These are phyloP conservation scores for Myochromella boudieri DNA, from an alignment of 768 basidiomycete genomes.

Conservation along the genomic window DNA sequence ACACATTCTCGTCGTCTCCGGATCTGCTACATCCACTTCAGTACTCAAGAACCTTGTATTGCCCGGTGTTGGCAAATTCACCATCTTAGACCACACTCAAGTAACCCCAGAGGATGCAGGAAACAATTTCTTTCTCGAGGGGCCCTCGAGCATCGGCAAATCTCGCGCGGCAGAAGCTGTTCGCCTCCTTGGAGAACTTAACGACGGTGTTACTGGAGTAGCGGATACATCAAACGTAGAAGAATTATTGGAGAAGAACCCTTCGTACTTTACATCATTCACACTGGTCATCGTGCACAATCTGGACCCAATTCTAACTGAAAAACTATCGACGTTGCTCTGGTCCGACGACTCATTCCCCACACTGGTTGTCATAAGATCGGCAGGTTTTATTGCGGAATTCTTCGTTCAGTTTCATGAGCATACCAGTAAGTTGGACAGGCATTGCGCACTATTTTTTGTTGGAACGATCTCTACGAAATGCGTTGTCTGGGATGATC, in stretches of 20 bases:
- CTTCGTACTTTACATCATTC: conserved; percentile 58
- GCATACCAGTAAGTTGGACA: conserved; percentile 80
- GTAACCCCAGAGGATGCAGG: conserved; percentile 80
- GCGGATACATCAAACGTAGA: conserved; percentile 59
- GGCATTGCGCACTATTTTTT: conserved; percentile 8
- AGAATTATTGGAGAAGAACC: conserved; percentile 55
- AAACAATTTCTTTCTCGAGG: conserved; percentile 95
- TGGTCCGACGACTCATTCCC: conserved; percentile 64
- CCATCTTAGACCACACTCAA: conserved; percentile 69
- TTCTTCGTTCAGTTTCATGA: conserved; percentile 89
- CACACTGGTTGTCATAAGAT: conserved; percentile 76
- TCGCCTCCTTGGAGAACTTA: conserved; percentile 77
- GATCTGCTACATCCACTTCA: conserved; percentile 81
- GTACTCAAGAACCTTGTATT: conserved; percentile 96
- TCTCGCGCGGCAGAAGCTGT: conserved; percentile 80
- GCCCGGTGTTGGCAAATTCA: conserved; percentile 95
- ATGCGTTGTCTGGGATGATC: no score
- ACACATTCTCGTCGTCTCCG: conserved; percentile 78
- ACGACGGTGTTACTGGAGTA: conserved; percentile 77
- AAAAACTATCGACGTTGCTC: conserved; percentile 60
- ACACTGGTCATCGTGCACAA: conserved; percentile 88
- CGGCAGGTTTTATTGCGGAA: conserved; percentile 88
- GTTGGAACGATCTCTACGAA: background rate
- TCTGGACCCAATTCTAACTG: conserved; percentile 53
- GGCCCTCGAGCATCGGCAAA: conserved; percentile 73